phyloP scores from a whole-genome alignment of 1,284 basidiomycete genomes.

The Leccinum angustisporum region DNA sequence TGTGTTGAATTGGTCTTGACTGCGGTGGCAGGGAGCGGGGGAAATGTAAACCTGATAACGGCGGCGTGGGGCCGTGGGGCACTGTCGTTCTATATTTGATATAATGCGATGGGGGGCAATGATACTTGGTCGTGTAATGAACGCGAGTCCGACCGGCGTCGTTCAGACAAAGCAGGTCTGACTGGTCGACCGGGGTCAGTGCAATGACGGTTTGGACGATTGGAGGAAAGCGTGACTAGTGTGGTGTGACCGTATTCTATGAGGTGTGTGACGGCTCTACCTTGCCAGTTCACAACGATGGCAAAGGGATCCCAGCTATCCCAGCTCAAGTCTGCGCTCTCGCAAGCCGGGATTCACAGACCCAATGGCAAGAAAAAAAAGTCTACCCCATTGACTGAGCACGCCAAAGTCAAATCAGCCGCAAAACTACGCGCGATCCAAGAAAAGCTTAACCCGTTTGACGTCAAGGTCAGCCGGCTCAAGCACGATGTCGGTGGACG shows the following conservation, averaged over 20 bases:
- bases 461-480: conserved; percentile 84
- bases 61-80: not conserved
- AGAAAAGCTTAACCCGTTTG: conserved; percentile 88
- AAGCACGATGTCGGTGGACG: conserved; percentile 93
- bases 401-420: conserved; percentile 76
- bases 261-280: conserved; percentile 9
- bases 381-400: conserved; percentile 55
- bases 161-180: not conserved
- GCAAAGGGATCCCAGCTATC: conserved; percentile 77
- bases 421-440: conserved; percentile 86
- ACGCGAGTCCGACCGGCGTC: not conserved
- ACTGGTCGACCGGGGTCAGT: not conserved
- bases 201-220: too few relatives aligned
- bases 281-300: conserved; percentile 38
- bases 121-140: not conserved
- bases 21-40: not conserved
- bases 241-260: conserved; percentile 1
- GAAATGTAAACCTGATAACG: not conserved
- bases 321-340: conserved; percentile 84
- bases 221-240: not conserved
- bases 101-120: not conserved
- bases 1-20: conserved; percentile 4
- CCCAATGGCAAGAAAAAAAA: conserved; percentile 70
- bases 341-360: conserved; percentile 71
- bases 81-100: not conserved